phyloP scores from a whole-genome alignment of 2,329 filamentous ascomycete genomes.

The Elsinoe ampelina region DNA sequence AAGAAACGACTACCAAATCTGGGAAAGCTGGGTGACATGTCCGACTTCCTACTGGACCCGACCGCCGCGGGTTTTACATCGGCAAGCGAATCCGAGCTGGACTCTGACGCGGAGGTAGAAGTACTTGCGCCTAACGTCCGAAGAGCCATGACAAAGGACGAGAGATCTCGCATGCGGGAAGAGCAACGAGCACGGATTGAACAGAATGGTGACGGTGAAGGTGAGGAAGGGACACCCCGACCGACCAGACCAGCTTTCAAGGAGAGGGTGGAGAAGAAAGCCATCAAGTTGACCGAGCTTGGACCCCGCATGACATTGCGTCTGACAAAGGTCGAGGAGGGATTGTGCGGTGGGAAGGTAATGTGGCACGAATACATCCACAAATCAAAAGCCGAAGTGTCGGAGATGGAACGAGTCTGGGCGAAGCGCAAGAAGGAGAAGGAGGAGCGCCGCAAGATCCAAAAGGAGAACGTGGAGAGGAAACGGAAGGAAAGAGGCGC shows the following conservation, averaged over 20 bases:
- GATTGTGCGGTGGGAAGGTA: constrained; percentile 76
- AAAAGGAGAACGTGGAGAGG: constrained; percentile 82
- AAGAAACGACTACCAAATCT: constrained; percentile 64
- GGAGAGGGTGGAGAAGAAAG: constrained; percentile 65
- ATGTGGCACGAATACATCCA: constrained; percentile 97
- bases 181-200: constrained; percentile 14
- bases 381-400: constrained; percentile 70
- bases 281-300: constrained; percentile 84
- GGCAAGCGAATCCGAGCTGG: constrained; percentile 83
- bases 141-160: constrained; percentile 51
- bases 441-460: constrained; percentile 68
- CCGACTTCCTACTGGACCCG: constrained; percentile 83
- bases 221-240: constrained; percentile 20
- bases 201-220: constrained; percentile 17
- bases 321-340: constrained; percentile 93
- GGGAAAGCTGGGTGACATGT: constrained; percentile 81
- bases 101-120: constrained; percentile 94
- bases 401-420: constrained; percentile 75
- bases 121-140: constrained; percentile 53
- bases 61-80: constrained; percentile 77
- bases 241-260: constrained; percentile 28
- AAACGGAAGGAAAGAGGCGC: constrained; percentile 60
- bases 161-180: constrained; percentile 34
- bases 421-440: constrained; percentile 69
- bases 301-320: constrained; percentile 83